Conservation (phyloP, 768 basidiomycete species). For the Tephrocybe sp. region DNA sequence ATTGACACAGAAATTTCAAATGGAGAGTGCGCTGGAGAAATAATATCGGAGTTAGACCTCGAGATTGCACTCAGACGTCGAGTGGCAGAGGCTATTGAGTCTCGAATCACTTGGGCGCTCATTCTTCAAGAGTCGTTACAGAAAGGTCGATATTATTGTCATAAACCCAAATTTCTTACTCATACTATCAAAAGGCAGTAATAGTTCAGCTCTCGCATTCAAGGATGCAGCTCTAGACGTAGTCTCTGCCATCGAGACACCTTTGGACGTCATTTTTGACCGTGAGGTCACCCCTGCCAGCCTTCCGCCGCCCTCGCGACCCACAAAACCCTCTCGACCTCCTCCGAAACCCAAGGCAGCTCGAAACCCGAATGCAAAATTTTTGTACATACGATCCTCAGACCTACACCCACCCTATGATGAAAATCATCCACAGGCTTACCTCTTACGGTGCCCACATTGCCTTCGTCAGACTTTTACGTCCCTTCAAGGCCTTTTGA, state of each 20-base stretch:
- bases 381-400: slow-evolving; percentile 37
- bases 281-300: slow-evolving; percentile 23
- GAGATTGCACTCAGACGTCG: slow-evolving; percentile 45
- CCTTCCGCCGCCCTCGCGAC: slow-evolving; percentile 17
- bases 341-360: slow-evolving; percentile 21
- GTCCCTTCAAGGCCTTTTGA: slow-evolving; percentile 51
- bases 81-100: slow-evolving; percentile 37
- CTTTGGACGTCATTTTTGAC: slow-evolving; percentile 35
- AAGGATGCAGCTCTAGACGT: slow-evolving; percentile 41
- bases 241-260: slow-evolving; percentile 35
- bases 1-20: slow-evolving; percentile 6
- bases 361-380: slow-evolving; percentile 24
- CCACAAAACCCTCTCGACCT: slow-evolving; percentile 20
- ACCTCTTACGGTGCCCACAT: slow-evolving; percentile 43
- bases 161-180: background rate
- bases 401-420: slow-evolving; percentile 19
- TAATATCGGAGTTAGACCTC: slow-evolving; percentile 38
- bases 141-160: slow-evolving; percentile 22
- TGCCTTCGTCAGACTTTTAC: slow-evolving; percentile 45
- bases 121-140: slow-evolving; percentile 35
- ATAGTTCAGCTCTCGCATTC: slow-evolving; percentile 25
- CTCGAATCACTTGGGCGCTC: slow-evolving; percentile 48
- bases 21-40: slow-evolving; percentile 16
- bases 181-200: slow-evolving; percentile 8
- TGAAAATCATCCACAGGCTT: slow-evolving; percentile 23